A percentile compares a stretch with the other conserved stretches of the same genome.
Conservation (phyloP, 169 alveolate genomes). For the Eimeria sp. region DNA sequence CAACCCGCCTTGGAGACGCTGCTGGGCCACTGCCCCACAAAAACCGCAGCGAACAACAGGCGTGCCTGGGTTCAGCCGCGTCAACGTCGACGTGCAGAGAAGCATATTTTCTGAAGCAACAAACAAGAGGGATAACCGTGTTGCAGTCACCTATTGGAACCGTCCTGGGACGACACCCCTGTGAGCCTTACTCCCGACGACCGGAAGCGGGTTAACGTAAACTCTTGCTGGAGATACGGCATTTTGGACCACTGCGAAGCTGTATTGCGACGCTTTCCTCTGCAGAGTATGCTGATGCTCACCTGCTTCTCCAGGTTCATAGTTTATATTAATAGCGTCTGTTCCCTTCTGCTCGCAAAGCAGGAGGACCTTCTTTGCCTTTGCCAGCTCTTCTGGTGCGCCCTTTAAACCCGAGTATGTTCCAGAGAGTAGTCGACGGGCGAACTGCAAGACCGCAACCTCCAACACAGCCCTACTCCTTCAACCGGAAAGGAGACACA, state of each 20-base stretch:
- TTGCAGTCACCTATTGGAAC: neutral
- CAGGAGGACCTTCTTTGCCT: slow-evolving; percentile 85
- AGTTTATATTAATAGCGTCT: slow-evolving; percentile 85
- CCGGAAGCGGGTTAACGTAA: neutral
- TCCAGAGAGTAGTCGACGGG: slow-evolving; percentile 77
- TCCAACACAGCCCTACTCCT: neutral
- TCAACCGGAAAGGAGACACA: neutral
- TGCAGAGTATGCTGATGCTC: neutral
- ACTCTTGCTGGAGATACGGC: neutral
- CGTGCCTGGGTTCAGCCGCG: slow-evolving; percentile 81
- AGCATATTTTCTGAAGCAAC: slow-evolving; percentile 61
- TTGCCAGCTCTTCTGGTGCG: slow-evolving; percentile 75
- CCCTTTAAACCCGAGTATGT: slow-evolving; percentile 60
- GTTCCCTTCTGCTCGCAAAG: slow-evolving; percentile 89
- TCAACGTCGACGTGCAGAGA: slow-evolving; percentile 67
- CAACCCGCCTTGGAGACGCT: slow-evolving; percentile 56
- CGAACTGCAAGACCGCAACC: slow-evolving; percentile 71
- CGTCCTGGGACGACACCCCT: neutral
- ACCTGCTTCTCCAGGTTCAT: slow-evolving; percentile 86
- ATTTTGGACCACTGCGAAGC: neutral
- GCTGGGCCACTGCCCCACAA: slow-evolving; percentile 81
- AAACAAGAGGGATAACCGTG: neutral
- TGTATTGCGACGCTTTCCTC: neutral
- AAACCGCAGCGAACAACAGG: slow-evolving; percentile 82
- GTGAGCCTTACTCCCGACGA: neutral